Evolutionary conservation across 129 eudicot species (phyloP).

Genomic region (Lonicera japonica): DNA sequence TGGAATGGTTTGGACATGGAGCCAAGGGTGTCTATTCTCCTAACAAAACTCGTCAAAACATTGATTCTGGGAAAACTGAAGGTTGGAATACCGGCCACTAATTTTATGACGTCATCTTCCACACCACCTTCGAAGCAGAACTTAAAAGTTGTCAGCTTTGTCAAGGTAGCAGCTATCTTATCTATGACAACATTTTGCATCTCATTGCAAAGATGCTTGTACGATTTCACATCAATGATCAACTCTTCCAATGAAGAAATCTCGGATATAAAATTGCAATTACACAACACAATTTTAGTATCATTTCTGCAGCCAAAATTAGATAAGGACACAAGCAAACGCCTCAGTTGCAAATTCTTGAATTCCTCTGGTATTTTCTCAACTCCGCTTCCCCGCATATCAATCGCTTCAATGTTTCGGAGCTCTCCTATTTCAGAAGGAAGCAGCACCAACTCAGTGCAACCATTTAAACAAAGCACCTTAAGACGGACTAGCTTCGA

Average conservation of each 20-base stretch:
- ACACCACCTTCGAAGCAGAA: constrained; percentile 14
- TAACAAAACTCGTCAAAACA: constrained; percentile 7
- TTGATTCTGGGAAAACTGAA: constrained; percentile 9
- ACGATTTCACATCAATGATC: constrained; percentile 14
- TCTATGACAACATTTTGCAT: constrained; percentile 6
- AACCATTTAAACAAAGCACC: constrained; percentile 26
- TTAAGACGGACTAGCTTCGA: constrained; percentile 6
- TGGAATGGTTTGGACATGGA: background rate
- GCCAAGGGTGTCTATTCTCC: background rate
- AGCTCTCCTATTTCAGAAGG: constrained; percentile 22
- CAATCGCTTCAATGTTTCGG: constrained; percentile 23
- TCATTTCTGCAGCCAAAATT: constrained; percentile 1
- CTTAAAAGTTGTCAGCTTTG: constrained; percentile 12
- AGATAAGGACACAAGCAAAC: constrained; percentile 17
- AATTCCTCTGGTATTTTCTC: constrained; percentile 19
- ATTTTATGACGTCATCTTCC: constrained; percentile 11
- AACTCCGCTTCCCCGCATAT: constrained; percentile 25
- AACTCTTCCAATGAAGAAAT: constrained; percentile 16
- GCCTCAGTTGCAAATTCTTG: constrained; percentile 12
- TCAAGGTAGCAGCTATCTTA: background rate
- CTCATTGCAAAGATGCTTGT: constrained; percentile 1
- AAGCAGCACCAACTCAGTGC: constrained; percentile 15
- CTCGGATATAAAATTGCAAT: constrained; percentile 8
- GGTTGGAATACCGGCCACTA: background rate
- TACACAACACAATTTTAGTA: background rate